Conservation (phyloP, 2,329 filamentous ascomycete genomes). For the Simplicillium aogashimaense region DNA sequence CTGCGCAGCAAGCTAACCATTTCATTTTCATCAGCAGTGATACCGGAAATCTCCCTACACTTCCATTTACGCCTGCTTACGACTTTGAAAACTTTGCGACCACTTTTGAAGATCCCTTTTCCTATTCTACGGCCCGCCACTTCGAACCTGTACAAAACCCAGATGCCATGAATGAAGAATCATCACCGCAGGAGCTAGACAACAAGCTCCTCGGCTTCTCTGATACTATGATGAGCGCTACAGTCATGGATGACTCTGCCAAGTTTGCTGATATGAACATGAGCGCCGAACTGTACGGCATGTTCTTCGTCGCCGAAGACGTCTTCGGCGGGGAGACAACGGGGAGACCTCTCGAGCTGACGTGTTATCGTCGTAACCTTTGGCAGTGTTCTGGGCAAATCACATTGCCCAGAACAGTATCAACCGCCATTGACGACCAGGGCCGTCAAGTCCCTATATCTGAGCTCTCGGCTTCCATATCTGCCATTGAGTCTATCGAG, state of each 20-base stretch:
- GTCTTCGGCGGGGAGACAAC: constrained; percentile 55
- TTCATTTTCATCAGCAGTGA: constrained; percentile 15
- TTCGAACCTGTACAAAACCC: constrained; percentile 33
- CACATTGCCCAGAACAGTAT: constrained; percentile 61
- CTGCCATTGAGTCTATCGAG: constrained; percentile 84
- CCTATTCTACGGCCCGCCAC: constrained; percentile 37
- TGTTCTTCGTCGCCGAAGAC: constrained; percentile 82
- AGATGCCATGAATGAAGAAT: constrained; percentile 33
- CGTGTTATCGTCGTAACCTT: constrained; percentile 88
- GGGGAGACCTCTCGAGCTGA: constrained; percentile 65
- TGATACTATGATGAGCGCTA: constrained; percentile 47
- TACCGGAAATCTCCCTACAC: constrained; percentile 20
- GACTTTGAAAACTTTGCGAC: constrained; percentile 51
- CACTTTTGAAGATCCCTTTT: constrained; percentile 58
- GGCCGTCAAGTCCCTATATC: constrained; percentile 68
- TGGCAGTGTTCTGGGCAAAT: constrained; percentile 91
- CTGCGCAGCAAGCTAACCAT: not conserved
- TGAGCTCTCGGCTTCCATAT: constrained; percentile 71
- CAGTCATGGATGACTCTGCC: constrained; percentile 56
- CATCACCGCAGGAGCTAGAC: constrained; percentile 48
- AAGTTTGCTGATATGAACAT: constrained; percentile 55
- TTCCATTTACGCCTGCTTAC: constrained; percentile 50
- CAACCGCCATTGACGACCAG: constrained; percentile 63
- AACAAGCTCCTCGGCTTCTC: constrained; percentile 70
- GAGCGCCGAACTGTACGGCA: constrained; percentile 70